Conservation (phyloP, 495 filamentous ascomycete species). For the Pseudevernia furfuracea region DNA sequence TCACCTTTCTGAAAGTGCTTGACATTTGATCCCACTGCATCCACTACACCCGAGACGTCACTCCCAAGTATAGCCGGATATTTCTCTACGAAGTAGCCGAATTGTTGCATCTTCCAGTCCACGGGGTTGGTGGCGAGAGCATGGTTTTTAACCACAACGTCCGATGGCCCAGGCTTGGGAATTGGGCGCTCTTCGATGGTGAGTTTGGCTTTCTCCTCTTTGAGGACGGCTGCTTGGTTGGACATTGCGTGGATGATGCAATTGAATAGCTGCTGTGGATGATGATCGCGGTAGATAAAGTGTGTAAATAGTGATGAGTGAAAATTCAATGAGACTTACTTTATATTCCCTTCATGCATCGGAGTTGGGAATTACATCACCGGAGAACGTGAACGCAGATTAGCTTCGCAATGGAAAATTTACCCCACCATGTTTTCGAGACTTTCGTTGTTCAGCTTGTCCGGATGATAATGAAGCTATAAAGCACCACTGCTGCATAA, state of each 20-base stretch:
- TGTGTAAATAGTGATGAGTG: background rate
- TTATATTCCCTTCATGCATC: background rate
- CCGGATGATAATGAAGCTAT: background rate
- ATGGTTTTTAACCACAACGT: slow-evolving; percentile 34
- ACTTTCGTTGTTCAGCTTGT: background rate
- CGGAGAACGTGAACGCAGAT: background rate
- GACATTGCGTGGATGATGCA: slow-evolving; percentile 13
- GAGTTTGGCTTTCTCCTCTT: slow-evolving; percentile 20
- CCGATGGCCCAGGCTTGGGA: slow-evolving; percentile 30
- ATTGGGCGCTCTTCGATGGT: slow-evolving; percentile 20
- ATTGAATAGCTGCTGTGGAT: background rate
- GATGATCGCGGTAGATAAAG: background rate
- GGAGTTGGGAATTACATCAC: background rate
- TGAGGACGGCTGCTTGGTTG: slow-evolving; percentile 24
- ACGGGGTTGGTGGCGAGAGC: slow-evolving; percentile 34
- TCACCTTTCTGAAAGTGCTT: slow-evolving; percentile 40
- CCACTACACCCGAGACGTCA: slow-evolving; percentile 41
- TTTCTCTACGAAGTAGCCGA: slow-evolving; percentile 18
- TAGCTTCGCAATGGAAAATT: background rate
- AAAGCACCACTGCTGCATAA: no score
- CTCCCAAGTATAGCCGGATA: slow-evolving; percentile 37
- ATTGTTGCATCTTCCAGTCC: slow-evolving; percentile 34
- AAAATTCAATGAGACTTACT: background rate
- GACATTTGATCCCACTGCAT: slow-evolving; percentile 35
- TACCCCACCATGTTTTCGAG: background rate